These are phyloP conservation scores for Podospora sp. DNA, from an alignment of 495 filamentous ascomycete genomes.

Conservation along the genomic window DNA sequence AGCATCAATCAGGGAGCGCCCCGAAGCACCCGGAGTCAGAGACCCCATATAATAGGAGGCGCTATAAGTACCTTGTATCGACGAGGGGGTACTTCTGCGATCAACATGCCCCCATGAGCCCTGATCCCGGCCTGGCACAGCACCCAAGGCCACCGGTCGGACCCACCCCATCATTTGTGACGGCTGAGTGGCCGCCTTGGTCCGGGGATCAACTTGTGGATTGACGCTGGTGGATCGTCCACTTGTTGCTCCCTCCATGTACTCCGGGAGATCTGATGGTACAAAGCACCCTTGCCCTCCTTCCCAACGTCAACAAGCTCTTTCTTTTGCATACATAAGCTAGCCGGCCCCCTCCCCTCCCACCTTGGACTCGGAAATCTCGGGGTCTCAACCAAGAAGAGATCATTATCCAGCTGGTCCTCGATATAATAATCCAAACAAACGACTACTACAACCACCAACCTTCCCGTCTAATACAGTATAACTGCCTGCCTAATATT, in stretches of 20 bases:
- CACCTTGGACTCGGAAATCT: slow-evolving; percentile 26
- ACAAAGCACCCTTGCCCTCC: slow-evolving; percentile 43
- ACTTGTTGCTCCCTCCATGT: slow-evolving; percentile 34
- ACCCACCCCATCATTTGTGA: slow-evolving; percentile 56
- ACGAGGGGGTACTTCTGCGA: slow-evolving; percentile 49
- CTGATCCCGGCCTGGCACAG: slow-evolving; percentile 53
- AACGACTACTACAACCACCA: slow-evolving; percentile 5
- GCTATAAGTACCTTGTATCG: slow-evolving; percentile 42
- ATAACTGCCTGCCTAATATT: not conserved
- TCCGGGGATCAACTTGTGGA: slow-evolving; percentile 52
- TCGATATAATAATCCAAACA: slow-evolving; percentile 31
- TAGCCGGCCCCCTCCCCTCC: slow-evolving; percentile 43
- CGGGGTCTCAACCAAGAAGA: slow-evolving; percentile 31
- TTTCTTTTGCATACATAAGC: slow-evolving; percentile 47
- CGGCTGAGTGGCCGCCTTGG: slow-evolving; percentile 41
- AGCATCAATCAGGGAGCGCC: slow-evolving; percentile 39
- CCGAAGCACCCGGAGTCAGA: slow-evolving; percentile 48
- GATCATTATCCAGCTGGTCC: slow-evolving; percentile 34
- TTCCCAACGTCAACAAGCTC: slow-evolving; percentile 43
- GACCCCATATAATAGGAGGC: slow-evolving; percentile 49
- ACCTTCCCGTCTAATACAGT: slow-evolving; percentile 2
- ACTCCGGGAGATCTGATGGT: slow-evolving; percentile 55
- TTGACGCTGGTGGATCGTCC: slow-evolving; percentile 53
- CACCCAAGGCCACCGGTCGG: slow-evolving; percentile 40
- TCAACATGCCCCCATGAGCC: slow-evolving; percentile 43